Evolutionary conservation across 805 yeast species (phyloP).

Genomic region (Teunomyces lycoperdinae): DNA sequence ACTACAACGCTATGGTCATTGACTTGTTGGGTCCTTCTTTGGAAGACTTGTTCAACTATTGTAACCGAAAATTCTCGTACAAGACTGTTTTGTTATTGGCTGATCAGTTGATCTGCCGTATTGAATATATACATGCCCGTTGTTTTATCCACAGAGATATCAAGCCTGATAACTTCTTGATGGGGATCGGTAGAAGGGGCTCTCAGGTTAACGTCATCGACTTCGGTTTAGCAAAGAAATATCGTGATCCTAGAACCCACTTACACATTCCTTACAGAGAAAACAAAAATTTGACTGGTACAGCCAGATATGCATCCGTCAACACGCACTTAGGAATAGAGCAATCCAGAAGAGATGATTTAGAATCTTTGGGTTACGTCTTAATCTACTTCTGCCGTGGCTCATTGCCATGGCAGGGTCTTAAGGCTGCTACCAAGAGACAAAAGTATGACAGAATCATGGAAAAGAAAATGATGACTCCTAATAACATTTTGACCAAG

Average conservation of each 20-base stretch:
- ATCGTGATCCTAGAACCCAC: conserved; percentile 90
- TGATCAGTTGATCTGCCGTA: conserved; percentile 89
- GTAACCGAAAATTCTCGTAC: conserved; percentile 88
- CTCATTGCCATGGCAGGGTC: conserved; percentile 97
- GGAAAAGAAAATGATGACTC: conserved; percentile 91
- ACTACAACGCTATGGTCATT: conserved; percentile 94
- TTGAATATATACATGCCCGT: conserved; percentile 93
- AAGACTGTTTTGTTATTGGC: conserved; percentile 92
- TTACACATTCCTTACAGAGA: conserved; percentile 95
- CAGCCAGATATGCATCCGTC: conserved; percentile 93
- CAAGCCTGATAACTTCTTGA: conserved; percentile 79
- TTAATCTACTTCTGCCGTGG: conserved; percentile 93
- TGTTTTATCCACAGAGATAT: conserved; percentile 85
- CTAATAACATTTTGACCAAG: conserved; percentile 79
- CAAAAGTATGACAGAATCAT: conserved; percentile 95
- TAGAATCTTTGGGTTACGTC: conserved; percentile 93
- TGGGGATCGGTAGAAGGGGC: conserved; percentile 93
- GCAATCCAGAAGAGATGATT: conserved; percentile 94
- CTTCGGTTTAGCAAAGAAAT: conserved; percentile 91
- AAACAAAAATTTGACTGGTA: conserved; percentile 94
- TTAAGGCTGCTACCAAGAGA: conserved; percentile 94
- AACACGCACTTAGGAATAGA: conserved; percentile 97
- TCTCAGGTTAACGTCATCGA: conserved; percentile 92
- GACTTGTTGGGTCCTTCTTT: conserved; percentile 93
- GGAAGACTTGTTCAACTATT: conserved; percentile 93